Evolutionary conservation across 305 asterid species (phyloP).

Genomic region (Fraxinus greggii): DNA sequence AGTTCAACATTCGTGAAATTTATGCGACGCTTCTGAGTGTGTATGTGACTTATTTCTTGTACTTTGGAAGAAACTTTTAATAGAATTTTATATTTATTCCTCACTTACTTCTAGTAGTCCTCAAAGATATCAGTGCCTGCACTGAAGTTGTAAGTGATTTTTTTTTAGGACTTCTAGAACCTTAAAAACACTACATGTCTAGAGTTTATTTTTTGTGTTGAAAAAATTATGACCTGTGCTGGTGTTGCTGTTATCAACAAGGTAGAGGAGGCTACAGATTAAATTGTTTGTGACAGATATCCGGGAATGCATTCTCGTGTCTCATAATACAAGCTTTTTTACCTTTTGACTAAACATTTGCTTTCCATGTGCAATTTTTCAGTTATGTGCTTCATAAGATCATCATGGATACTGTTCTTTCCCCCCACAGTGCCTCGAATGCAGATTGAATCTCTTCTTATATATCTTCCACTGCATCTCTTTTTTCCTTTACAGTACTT

Average conservation of each 20-base stretch:
- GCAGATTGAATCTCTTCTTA: neutral
- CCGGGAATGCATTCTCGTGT: neutral
- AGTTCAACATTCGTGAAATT: conserved; percentile 59
- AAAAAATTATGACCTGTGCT: neutral
- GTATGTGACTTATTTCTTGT: conserved; percentile 44
- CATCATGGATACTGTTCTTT: neutral
- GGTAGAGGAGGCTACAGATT: conserved; percentile 4
- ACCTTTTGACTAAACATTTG: neutral
- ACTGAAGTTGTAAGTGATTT: neutral
- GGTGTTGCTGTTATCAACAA: neutral
- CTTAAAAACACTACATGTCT: neutral
- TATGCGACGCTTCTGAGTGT: conserved; percentile 55
- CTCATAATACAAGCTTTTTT: neutral
- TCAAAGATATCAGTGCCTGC: conserved; percentile 18
- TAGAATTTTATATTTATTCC: conserved; percentile 12
- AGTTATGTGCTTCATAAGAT: neutral
- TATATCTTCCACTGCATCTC: neutral
- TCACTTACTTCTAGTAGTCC: conserved; percentile 2
- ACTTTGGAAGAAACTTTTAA: conserved; percentile 3
- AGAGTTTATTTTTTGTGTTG: neutral
- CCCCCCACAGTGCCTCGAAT: neutral
- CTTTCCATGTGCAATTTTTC: neutral
- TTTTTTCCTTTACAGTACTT: neutral
- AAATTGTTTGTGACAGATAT: neutral
- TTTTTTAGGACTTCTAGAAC: conserved; percentile 9